A percentile compares a stretch with the other conserved stretches of the same genome.
phyloP scores from a whole-genome alignment of 164 flowering plant species.

The Nymphaea colorata region DNA sequence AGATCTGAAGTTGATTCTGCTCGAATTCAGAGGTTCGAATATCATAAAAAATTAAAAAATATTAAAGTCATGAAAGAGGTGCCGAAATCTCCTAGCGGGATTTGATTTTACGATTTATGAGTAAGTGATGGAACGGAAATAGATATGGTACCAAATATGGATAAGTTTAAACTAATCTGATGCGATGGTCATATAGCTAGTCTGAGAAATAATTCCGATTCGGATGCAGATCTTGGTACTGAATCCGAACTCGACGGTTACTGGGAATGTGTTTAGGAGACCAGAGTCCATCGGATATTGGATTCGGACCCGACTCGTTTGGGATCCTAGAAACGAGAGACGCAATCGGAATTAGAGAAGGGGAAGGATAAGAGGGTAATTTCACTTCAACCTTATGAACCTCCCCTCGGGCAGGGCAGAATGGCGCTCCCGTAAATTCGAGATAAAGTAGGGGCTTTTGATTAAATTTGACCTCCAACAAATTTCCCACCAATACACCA shows the following conservation, averaged over 20 bases:
- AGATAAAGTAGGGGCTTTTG: neutral
- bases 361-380: neutral
- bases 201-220: neutral
- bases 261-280: neutral
- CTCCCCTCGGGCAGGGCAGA: neutral
- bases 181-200: too few relatives aligned
- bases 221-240: neutral
- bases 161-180: too few relatives aligned
- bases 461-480: neutral
- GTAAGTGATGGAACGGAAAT: too few relatives aligned
- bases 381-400: neutral
- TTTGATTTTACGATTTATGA: too few relatives aligned
- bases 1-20: too few relatives aligned
- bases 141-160: too few relatives aligned
- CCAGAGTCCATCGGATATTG: neutral
- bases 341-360: neutral
- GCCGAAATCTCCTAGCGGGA: too few relatives aligned
- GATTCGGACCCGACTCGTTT: neutral
- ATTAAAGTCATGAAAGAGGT: too few relatives aligned
- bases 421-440: neutral
- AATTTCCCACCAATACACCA: neutral
- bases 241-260: neutral
- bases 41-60: too few relatives aligned
- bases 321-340: neutral
- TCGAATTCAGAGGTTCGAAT: too few relatives aligned